Evolutionary conservation across 140 eudicot genomes (phyloP).

Genomic region (Artemisia princeps): DNA sequence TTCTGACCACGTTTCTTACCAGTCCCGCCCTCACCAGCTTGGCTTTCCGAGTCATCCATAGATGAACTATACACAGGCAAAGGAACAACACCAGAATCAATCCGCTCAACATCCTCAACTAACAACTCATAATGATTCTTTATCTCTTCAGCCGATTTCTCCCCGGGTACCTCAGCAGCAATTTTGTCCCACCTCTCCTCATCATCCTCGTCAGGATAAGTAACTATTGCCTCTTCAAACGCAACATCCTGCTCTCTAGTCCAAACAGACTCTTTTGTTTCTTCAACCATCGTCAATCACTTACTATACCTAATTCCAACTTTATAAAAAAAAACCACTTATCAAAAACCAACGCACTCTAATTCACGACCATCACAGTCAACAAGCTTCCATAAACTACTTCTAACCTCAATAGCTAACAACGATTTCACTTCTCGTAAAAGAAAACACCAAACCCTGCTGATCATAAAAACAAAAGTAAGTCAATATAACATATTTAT

Average conservation of each 20-base stretch:
- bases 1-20: conserved; percentile 37
- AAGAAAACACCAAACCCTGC: conserved; percentile 9
- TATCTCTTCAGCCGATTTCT: conserved; percentile 47
- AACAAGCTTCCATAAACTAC: conserved; percentile 1
- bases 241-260: conserved; percentile 38
- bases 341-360: conserved; percentile 20
- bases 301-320: conserved; percentile 10
- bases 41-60: conserved; percentile 37
- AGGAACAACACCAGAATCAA: conserved; percentile 60
- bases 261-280: conserved; percentile 28
- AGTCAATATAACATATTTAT: too few relatives aligned
- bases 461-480: not conserved
- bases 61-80: conserved; percentile 45
- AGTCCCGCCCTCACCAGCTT: conserved; percentile 38
- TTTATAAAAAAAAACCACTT: not conserved
- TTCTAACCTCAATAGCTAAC: too few relatives aligned
- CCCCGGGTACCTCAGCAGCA: conserved; percentile 40
- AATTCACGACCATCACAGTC: conserved; percentile 17
- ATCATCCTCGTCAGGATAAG: conserved; percentile 35
- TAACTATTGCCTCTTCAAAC: conserved; percentile 30
- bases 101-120: conserved; percentile 47
- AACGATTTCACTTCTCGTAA: too few relatives aligned
- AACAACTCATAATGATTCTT: conserved; percentile 54
- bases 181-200: conserved; percentile 54
- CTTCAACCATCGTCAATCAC: conserved; percentile 26